These are phyloP conservation scores for Talaromyces albobiverticillius DNA, from an alignment of 2,329 filamentous ascomycete species.

Conservation along the genomic window DNA sequence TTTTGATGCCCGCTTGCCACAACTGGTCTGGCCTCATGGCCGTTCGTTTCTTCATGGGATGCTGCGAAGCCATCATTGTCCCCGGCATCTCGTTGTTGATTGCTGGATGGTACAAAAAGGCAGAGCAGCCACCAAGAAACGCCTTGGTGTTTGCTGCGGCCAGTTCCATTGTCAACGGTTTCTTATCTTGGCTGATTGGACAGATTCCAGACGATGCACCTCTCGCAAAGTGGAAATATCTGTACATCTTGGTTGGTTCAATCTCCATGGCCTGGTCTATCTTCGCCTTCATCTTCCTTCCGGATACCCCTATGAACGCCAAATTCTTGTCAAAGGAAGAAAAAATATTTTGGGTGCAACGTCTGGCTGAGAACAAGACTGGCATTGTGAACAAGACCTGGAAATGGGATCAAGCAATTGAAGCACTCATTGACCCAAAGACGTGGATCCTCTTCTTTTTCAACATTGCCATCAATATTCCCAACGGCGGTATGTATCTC, in stretches of 20 bases:
- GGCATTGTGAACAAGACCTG: conserved; percentile 31
- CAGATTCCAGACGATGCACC: conserved; percentile 7
- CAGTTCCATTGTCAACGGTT: conserved; percentile 26
- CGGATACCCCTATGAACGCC: conserved; percentile 46
- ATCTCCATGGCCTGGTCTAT: conserved; percentile 52
- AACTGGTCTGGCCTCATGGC: conserved; percentile 1
- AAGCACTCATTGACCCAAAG: conserved; percentile 34
- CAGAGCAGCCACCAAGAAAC: conserved; percentile 33
- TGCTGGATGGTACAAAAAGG: conserved; percentile 37
- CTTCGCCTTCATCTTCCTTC: conserved; percentile 44
- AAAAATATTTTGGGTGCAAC: conserved; percentile 45
- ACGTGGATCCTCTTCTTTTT: conserved; percentile 34
- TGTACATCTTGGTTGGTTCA: conserved; percentile 53
- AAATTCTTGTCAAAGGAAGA: conserved; percentile 56
- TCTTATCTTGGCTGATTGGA: conserved; percentile 10
- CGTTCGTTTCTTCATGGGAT: conserved; percentile 30
- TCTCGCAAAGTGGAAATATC: conserved; percentile 39
- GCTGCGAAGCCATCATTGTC: conserved; percentile 32
- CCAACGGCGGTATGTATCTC: conserved; percentile 26
- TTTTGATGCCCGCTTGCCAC: conserved; percentile 1
- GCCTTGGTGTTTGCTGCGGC: conserved; percentile 37
- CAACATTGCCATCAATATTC: conserved; percentile 32
- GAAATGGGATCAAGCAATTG: conserved; percentile 27
- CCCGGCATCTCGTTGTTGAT: conserved; percentile 34
- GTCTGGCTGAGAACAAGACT: conserved; percentile 36